These are phyloP conservation scores for Acanthamoeba quina DNA, from an alignment of 208 protist species.

Conservation along the genomic window DNA sequence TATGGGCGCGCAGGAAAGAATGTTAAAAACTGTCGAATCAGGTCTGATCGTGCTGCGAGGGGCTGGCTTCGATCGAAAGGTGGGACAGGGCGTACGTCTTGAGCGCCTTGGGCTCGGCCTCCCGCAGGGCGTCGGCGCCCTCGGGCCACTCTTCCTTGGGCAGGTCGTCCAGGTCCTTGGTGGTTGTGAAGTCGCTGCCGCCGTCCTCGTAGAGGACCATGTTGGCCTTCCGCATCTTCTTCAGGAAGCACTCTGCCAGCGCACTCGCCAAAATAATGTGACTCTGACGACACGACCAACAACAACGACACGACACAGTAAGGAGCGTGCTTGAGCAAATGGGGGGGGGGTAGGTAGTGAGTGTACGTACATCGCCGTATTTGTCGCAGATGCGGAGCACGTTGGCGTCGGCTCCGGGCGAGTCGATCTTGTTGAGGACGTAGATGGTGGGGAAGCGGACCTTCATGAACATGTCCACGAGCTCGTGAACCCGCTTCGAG, in stretches of 20 bases:
- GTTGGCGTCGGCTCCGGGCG: constrained; percentile 77
- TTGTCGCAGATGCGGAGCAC: constrained; percentile 80
- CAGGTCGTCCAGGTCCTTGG: constrained; percentile 31
- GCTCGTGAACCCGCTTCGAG: constrained; percentile 34
- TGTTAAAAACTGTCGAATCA: constrained; percentile 6
- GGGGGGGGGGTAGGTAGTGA: too few relatives aligned
- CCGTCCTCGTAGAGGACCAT: constrained; percentile 80
- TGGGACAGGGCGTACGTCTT: not conserved
- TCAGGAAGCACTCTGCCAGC: constrained; percentile 83
- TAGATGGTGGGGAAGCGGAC: constrained; percentile 82
- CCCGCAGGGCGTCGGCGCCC: not conserved
- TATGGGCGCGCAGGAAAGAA: not conserved
- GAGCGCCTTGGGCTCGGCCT: constrained; percentile 18
- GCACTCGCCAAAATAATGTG: constrained; percentile 79
- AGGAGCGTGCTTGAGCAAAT: not conserved
- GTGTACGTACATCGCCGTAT: constrained; percentile 70
- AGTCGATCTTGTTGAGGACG: constrained; percentile 84
- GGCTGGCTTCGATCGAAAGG: not conserved
- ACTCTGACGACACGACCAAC: not conserved
- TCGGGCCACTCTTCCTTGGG: constrained; percentile 30
- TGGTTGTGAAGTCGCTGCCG: constrained; percentile 72
- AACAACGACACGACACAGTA: not conserved
- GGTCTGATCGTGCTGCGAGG: too few relatives aligned
- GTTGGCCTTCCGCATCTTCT: constrained; percentile 79
- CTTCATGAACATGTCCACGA: constrained; percentile 82